Percentiles rank a stretch among this genome's conserved stretches.
These are phyloP conservation scores for Neurospora sp. DNA, from an alignment of 495 filamentous ascomycete genomes.

Conservation along the genomic window DNA sequence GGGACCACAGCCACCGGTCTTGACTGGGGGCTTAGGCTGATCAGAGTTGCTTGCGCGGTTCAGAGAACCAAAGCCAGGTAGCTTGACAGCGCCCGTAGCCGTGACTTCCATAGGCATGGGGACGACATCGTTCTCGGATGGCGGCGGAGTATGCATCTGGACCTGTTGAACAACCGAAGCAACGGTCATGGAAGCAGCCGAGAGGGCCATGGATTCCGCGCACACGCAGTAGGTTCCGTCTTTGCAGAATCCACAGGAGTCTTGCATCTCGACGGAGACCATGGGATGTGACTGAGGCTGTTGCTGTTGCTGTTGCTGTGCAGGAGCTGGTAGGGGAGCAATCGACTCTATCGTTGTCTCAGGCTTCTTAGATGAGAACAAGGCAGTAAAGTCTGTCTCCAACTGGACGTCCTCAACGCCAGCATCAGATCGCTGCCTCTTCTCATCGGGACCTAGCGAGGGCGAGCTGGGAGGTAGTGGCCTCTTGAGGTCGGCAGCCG, in stretches of 20 bases:
- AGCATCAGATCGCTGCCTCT: constrained; percentile 33
- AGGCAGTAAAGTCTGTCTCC: constrained; percentile 65
- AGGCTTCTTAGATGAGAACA: constrained; percentile 39
- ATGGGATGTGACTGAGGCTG: constrained; percentile 19
- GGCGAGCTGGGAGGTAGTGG: constrained; percentile 26
- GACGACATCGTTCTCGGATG: constrained; percentile 53
- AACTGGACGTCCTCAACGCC: constrained; percentile 23
- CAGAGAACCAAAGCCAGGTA: constrained; percentile 30
- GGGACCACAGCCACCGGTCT: constrained; percentile 39
- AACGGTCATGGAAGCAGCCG: constrained; percentile 27
- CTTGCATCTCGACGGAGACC: constrained; percentile 27
- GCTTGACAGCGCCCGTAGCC: constrained; percentile 37
- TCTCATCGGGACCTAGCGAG: constrained; percentile 44
- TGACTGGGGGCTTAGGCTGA: background rate
- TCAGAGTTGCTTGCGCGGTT: background rate
- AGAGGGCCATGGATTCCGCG: constrained; percentile 48
- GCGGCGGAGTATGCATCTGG: constrained; percentile 56
- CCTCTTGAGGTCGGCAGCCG: constrained; percentile 29
- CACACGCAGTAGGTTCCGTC: constrained; percentile 80
- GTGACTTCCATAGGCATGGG: constrained; percentile 39
- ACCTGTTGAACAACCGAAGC: constrained; percentile 34
- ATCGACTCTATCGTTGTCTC: background rate
- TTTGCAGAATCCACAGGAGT: constrained; percentile 81
- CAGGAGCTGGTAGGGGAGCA: constrained; percentile 9
- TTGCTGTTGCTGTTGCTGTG: background rate